A percentile compares a stretch with the other conserved stretches of the same genome.
Conservation (phyloP, 805 yeast genomes). For the Schwanniomyces pseudopolymorphus region DNA sequence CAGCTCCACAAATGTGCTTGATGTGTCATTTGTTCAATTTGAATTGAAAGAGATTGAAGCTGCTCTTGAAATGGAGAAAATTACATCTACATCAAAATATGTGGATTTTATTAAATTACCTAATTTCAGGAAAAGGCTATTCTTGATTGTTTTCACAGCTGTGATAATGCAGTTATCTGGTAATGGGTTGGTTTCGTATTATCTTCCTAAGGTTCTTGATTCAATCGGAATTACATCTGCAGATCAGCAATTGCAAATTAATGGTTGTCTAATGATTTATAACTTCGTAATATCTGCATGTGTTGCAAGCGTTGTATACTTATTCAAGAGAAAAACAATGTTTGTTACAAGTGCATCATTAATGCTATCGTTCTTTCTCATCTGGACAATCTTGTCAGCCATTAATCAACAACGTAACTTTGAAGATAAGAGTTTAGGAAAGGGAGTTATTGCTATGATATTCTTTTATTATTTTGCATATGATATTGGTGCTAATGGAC, state of each 20-base stretch:
- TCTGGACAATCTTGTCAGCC: conserved; percentile 40
- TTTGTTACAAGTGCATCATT: conserved; percentile 24
- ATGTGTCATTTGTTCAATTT: conserved; percentile 28
- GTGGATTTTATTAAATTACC: conserved; percentile 36
- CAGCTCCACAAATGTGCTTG: conserved; percentile 28
- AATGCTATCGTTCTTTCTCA: conserved; percentile 10
- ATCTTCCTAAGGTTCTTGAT: conserved; percentile 47
- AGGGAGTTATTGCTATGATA: conserved; percentile 52
- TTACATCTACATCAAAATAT: conserved; percentile 32
- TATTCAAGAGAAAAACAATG: conserved; percentile 28
- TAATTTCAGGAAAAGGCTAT: conserved; percentile 43
- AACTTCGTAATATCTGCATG: conserved; percentile 34
- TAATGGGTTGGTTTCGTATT: conserved; percentile 52
- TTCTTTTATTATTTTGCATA: conserved; percentile 36
- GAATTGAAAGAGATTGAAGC: conserved; percentile 40
- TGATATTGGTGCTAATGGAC: conserved; percentile 28
- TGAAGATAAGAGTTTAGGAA: conserved; percentile 38
- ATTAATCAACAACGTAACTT: conserved; percentile 41
- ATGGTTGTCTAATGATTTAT: conserved; percentile 50
- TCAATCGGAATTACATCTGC: conserved; percentile 53
- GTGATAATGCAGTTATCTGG: conserved; percentile 48
- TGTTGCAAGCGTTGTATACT: conserved; percentile 17
- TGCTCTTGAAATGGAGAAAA: conserved; percentile 41
- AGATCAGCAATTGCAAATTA: conserved; percentile 45
- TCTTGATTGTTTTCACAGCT: conserved; percentile 32